Evolutionary conservation across 345 rosid species (phyloP).

Genomic region (Eucalyptus tenuipes): DNA sequence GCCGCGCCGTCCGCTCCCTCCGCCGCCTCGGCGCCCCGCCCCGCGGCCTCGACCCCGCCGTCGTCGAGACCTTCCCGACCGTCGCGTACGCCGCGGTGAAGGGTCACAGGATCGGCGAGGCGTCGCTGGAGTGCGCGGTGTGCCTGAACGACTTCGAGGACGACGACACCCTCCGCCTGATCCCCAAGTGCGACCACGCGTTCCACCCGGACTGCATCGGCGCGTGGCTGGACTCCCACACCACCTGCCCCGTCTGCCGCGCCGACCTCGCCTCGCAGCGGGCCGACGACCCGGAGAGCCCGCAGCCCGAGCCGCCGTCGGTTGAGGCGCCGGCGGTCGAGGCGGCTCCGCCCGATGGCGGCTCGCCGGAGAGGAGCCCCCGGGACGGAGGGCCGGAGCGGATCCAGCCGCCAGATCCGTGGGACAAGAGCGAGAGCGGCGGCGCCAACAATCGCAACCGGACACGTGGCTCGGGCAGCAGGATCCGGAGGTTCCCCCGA

Average conservation of each 20-base stretch:
- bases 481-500: background rate
- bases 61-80: constrained; percentile 47
- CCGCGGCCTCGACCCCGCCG: constrained; percentile 33
- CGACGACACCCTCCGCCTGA: constrained; percentile 42
- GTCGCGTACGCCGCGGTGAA: constrained; percentile 47
- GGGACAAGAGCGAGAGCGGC: constrained; percentile 20
- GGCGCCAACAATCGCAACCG: background rate
- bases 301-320: background rate
- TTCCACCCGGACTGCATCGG: constrained; percentile 90
- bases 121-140: constrained; percentile 34
- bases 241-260: constrained; percentile 97
- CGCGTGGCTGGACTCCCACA: constrained; percentile 70
- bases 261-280: constrained; percentile 42
- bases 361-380: constrained; percentile 66
- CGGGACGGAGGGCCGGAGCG: constrained; percentile 53
- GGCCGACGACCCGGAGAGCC: constrained; percentile 3
- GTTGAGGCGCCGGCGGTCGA: constrained; percentile 16
- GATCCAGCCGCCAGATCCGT: constrained; percentile 59
- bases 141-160: constrained; percentile 40
- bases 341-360: constrained; percentile 17
- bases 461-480: background rate
- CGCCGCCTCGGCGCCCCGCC: background rate
- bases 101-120: constrained; percentile 26
- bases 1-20: background rate
- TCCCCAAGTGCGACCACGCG: constrained; percentile 86